Evolutionary conservation across 2,329 filamentous ascomycete species (phyloP), one percentile per base, ranked within the genome.

Genomic region (Hypomyces perniciosus): DNA sequence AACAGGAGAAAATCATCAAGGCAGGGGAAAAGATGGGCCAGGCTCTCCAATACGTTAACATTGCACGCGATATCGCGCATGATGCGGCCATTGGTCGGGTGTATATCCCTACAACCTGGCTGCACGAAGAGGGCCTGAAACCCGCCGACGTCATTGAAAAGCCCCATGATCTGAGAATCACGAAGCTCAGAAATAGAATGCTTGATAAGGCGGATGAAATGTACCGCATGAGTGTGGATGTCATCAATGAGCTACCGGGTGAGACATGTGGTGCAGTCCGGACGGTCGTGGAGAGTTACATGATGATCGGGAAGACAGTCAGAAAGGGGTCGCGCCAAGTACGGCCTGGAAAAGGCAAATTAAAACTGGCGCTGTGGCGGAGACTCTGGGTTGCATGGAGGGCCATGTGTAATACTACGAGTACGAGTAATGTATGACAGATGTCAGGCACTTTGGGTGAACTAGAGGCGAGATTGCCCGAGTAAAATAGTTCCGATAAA

Each of bases 41-140:
- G 33, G 85, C 86, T 1, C 69, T 90, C n/a, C 86, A 90, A 60
- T 88, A 85, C 58, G 80, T 88, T 59, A 90, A 90, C 60, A 88
- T 90, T 54, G 83, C 85, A 3, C 81, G 86, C 26, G 86, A 90
- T 59, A 82, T 90, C n/a, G 65, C 70, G 4, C 80, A 81, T 3
- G 86, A 90, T 58, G 83, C 86, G 0, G 67, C 70, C 10, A 80
- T 86, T 34, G 74, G 75, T 1, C 77, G 86, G 6, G 84, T 88
- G 6, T 90, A 90, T 61, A 67, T 90, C 4, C 86, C 86, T 0
- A 71, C 72, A 0, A 67, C 68, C 0, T 90, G 85, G 85, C 69
- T 90, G 2, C 70, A 74, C 37, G 77, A 81, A 47, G 75, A 76
- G 47, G 76, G 74, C 1, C 58, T 86, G 26, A 74, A 71, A 0